phyloP scores from a whole-genome alignment of 139 green algal genomes.

The Asterochloris erici region DNA sequence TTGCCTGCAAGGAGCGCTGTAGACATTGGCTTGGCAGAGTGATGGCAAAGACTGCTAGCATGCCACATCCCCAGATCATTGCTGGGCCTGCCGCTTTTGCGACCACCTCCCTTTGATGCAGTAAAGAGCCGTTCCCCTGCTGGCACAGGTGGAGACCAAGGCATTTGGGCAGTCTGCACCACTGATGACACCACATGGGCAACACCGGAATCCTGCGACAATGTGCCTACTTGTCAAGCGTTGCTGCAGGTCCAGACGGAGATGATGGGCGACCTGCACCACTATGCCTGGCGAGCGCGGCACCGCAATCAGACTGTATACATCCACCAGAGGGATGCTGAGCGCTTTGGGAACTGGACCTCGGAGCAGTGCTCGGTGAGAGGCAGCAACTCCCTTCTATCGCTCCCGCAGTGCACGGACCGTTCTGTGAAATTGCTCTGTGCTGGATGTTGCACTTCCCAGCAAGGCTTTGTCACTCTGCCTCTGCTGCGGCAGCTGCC shows the following conservation, averaged over 20 bases:
- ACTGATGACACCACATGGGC: too few species aligned
- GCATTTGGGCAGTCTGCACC: too few species aligned
- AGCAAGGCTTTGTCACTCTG: too few species aligned
- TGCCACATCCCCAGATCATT: too few species aligned
- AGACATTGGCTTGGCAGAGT: background rate
- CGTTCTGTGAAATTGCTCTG: background rate
- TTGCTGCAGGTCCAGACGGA: constrained; percentile 53
- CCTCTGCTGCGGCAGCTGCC: too few species aligned
- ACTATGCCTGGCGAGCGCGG: constrained; percentile 75
- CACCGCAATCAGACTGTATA: constrained; percentile 74
- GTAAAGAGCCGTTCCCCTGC: too few species aligned
- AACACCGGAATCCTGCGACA: background rate
- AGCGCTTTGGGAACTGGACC: constrained; percentile 62
- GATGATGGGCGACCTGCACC: constrained; percentile 83
- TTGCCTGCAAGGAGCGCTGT: background rate
- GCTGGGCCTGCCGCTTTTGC: too few species aligned
- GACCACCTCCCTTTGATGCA: too few species aligned
- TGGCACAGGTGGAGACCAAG: too few species aligned
- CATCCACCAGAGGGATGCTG: constrained; percentile 53
- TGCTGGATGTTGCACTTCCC: background rate
- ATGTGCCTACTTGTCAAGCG: background rate
- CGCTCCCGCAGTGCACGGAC: background rate
- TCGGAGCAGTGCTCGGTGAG: constrained; percentile 29
- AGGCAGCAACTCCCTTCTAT: background rate
- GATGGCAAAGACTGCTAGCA: background rate